phyloP scores from a whole-genome alignment of 116 monocot genomes.

The Iris pallida region DNA sequence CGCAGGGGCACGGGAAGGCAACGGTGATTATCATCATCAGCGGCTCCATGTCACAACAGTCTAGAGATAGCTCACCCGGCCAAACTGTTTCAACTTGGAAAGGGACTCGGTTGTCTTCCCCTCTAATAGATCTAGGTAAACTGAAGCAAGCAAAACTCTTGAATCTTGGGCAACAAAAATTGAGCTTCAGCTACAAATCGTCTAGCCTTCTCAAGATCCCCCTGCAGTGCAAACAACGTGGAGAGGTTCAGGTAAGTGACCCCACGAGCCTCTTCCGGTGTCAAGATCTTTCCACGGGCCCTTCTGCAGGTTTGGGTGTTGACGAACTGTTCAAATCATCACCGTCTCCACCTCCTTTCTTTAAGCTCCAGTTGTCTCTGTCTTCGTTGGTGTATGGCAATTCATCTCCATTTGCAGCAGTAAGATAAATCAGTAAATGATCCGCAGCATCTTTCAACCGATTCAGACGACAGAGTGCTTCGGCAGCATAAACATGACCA shows the following conservation, averaged over 20 bases:
- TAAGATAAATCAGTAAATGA: conserved; percentile 33
- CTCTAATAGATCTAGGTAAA: conserved; percentile 61
- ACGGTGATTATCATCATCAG: neutral
- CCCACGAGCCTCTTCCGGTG: conserved; percentile 67
- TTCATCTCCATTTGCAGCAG: conserved; percentile 24
- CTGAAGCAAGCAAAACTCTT: conserved; percentile 39
- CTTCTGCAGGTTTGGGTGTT: conserved; percentile 2
- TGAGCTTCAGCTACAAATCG: conserved; percentile 32
- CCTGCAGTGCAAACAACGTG: conserved; percentile 44
- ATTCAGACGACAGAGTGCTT: conserved; percentile 70
- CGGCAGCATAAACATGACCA: conserved; percentile 62
- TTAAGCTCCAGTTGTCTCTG: conserved; percentile 33
- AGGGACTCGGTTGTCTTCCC: conserved; percentile 54
- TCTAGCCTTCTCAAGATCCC: conserved; percentile 55
- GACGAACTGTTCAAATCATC: conserved; percentile 27
- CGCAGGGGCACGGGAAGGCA: too few relatives aligned
- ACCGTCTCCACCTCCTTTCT: conserved; percentile 30
- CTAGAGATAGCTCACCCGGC: conserved; percentile 32
- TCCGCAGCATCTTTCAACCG: conserved; percentile 65
- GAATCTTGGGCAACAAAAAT: conserved; percentile 45
- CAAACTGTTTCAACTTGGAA: conserved; percentile 53
- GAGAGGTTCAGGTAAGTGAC: conserved; percentile 44
- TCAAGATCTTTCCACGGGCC: conserved; percentile 15
- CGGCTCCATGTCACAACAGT: neutral
- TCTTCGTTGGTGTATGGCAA: conserved; percentile 60